Base-by-base conservation (phyloP, 495 filamentous ascomycete genomes). In the Bathelium albidoporum region DNA sequence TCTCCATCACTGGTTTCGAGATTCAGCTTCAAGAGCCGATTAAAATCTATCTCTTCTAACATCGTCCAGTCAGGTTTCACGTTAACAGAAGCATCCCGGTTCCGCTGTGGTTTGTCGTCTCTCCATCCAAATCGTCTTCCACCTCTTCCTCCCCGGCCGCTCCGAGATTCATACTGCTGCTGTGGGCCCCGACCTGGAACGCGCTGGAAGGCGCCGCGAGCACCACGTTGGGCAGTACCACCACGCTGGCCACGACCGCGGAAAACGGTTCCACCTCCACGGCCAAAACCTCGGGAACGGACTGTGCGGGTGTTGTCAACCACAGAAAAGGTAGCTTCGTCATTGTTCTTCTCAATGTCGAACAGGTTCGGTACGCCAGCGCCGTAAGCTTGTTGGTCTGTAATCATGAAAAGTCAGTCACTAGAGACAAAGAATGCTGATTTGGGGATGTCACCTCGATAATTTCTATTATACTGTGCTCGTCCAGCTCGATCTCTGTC, bases 11-110 rank as follows among this genome's bases (percentile, higher is more conserved):
- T 89, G 1, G 90, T 85, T 69, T 97, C 95, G 28, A 98, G 83
- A 78, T 95, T 97, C 65, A 98, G 81, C 83, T 98, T 98, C 62
- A 84, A 82, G 58, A 98, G 83, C 65, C 94, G 89, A 78, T 86
- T 92, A 79, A 95, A 98, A 73, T 98, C 94, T 73, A 98, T 96
- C 81, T 98, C 95, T 78, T 98, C 95, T 49, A 97, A 79, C 79
- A 98, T 85, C 69, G 85, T 83, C 94, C 94, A 98, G 70, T 96
- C 91, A 20, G 92, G 82, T 75, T 92, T 92, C 74, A 97, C 89
- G 73, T 89, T 90, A 73, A 98, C 88, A 32, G 90, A 95, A 9
- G 93, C 86, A 79, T 98, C 94, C 62, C 94, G 89, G 71, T 93
- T 97, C 67, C 94, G 86, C 77, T 94, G 86, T 39, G 94, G 94